Evolutionary conservation across 306 rosid genomes (phyloP).

Genomic region (Lagenaria siceraria): DNA sequence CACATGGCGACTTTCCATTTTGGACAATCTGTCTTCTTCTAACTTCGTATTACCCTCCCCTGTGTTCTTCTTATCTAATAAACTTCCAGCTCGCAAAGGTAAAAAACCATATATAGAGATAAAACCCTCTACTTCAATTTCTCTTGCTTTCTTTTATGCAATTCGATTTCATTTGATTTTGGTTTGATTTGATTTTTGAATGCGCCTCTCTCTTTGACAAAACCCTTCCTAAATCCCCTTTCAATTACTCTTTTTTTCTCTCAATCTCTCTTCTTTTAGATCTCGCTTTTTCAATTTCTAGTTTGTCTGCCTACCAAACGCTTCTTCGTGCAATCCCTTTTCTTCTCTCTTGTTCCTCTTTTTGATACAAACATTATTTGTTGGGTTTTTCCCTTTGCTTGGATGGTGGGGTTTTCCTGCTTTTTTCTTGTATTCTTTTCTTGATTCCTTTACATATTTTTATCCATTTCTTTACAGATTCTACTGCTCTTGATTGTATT

Average conservation of each 20-base stretch:
- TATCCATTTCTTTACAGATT: constrained; percentile 13
- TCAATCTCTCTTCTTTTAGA: not conserved
- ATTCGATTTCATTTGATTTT: not conserved
- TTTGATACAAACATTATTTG: constrained; percentile 23
- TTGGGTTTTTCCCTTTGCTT: constrained; percentile 23
- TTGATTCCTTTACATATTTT: constrained; percentile 23
- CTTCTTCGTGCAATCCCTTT: not conserved
- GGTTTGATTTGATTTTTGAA: not conserved
- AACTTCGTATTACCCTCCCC: constrained; percentile 17
- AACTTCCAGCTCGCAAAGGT: not conserved
- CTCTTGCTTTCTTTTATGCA: not conserved
- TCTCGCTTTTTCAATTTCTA: not conserved
- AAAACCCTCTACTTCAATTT: not conserved
- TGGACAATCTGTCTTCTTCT: constrained; percentile 22
- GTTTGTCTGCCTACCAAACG: not conserved
- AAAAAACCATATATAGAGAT: not conserved
- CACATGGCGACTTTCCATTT: constrained; percentile 33
- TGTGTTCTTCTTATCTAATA: constrained; percentile 14
- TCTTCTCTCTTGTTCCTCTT: constrained; percentile 19
- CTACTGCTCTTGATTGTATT: not conserved
- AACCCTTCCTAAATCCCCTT: not conserved
- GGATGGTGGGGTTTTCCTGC: constrained; percentile 51
- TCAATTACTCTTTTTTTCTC: not conserved
- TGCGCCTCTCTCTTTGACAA: not conserved
- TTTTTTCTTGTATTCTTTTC: constrained; percentile 30